Conservation (phyloP, 495 filamentous ascomycete genomes). For the Penicillium taxi region DNA sequence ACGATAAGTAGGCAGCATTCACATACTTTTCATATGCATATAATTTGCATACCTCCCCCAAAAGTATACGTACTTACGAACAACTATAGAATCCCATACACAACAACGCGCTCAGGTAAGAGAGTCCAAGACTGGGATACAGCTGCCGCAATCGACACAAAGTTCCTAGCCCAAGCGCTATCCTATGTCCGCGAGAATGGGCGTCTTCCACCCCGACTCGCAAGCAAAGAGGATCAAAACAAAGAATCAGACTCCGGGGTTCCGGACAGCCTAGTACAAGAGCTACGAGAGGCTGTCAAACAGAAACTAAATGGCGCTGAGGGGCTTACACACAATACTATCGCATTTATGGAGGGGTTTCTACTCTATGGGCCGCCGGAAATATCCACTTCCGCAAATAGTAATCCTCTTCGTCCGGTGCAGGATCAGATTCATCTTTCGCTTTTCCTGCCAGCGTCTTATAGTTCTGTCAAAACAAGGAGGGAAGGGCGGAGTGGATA, state of each 20-base stretch:
- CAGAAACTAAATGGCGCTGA: slow-evolving; percentile 27
- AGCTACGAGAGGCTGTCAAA: slow-evolving; percentile 12
- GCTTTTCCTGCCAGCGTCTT: slow-evolving; percentile 63
- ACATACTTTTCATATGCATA: too few relatives aligned
- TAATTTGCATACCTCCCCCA: too few relatives aligned
- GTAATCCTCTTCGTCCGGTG: slow-evolving; percentile 26
- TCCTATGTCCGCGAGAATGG: slow-evolving; percentile 56
- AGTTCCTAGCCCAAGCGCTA: slow-evolving; percentile 53
- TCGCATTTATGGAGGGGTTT: slow-evolving; percentile 72
- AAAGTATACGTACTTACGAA: slow-evolving; percentile 2
- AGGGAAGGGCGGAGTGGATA: slow-evolving; percentile 73
- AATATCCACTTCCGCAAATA: not conserved
- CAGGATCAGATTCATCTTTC: slow-evolving; percentile 58
- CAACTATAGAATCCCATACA: slow-evolving; percentile 42
- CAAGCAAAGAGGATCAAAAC: slow-evolving; percentile 74
- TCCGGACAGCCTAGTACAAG: slow-evolving; percentile 10
- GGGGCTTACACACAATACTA: slow-evolving; percentile 8
- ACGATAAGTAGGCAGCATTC: slow-evolving; percentile 48
- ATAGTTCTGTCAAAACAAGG: slow-evolving; percentile 51
- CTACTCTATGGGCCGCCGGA: slow-evolving; percentile 53
- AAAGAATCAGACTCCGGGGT: slow-evolving; percentile 47
- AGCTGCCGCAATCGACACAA: slow-evolving; percentile 59
- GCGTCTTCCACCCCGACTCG: slow-evolving; percentile 53
- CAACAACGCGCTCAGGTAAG: slow-evolving; percentile 28
- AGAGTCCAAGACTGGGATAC: slow-evolving; percentile 85